phyloP scores from a whole-genome alignment of 2,329 filamentous ascomycete genomes.

The Pseudodiploospora longispora region DNA sequence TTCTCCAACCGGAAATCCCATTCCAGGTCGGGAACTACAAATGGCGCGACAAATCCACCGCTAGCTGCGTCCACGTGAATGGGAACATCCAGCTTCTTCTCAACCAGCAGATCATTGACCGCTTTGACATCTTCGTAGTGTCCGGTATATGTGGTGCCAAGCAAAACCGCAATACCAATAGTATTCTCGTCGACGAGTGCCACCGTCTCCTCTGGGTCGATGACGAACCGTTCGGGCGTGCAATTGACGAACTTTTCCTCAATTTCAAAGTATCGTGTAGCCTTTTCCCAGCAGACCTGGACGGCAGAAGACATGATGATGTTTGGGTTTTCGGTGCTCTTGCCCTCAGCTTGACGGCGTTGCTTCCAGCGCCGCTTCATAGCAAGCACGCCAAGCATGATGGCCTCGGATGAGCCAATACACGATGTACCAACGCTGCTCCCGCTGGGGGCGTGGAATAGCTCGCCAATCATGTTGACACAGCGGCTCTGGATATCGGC shows the following conservation, averaged over 20 bases:
- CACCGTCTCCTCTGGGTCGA: conserved; percentile 55
- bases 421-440: conserved; percentile 79
- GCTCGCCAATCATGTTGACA: conserved; percentile 79
- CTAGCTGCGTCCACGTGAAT: conserved; percentile 93
- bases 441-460: conserved; percentile 72
- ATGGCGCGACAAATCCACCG: conserved; percentile 88
- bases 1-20: conserved; percentile 91
- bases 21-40: conserved; percentile 71
- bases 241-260: conserved; percentile 77
- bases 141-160: conserved; percentile 91
- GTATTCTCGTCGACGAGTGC: conserved; percentile 58
- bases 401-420: conserved; percentile 83
- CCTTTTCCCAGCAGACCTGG: conserved; percentile 97
- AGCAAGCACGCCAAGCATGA: conserved; percentile 74
- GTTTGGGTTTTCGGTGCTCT: conserved; percentile 74
- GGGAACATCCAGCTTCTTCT: conserved; percentile 67
- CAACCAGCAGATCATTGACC: conserved; percentile 77
- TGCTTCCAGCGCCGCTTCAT: conserved; percentile 97
- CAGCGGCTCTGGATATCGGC: conserved; percentile 88
- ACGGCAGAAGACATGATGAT: conserved; percentile 94
- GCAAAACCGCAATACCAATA: conserved; percentile 86
- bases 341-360: conserved; percentile 72
- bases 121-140: conserved; percentile 92
- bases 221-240: conserved; percentile 51
- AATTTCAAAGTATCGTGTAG: conserved; percentile 80